Conservation (phyloP, 2,329 filamentous ascomycete genomes). For the Scedosporium apiospermum region DNA sequence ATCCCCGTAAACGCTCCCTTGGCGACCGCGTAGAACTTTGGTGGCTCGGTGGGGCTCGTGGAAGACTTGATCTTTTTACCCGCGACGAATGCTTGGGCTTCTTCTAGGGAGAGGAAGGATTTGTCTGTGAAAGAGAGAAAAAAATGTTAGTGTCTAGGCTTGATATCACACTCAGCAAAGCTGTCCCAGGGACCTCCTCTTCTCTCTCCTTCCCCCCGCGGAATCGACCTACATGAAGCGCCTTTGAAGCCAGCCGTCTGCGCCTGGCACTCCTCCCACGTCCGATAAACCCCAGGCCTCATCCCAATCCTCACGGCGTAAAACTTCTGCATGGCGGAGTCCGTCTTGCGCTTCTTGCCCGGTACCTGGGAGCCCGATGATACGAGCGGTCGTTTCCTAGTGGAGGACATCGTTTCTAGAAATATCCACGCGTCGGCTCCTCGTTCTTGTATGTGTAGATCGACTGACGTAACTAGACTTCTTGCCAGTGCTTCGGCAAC, state of each 20-base stretch:
- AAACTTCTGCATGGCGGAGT: constrained; percentile 40
- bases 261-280: constrained; percentile 50
- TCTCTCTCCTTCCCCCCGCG: background rate
- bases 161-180: background rate
- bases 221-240: constrained; percentile 51
- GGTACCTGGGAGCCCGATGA: background rate
- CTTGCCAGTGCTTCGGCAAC: background rate
- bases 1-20: constrained; percentile 49
- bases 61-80: constrained; percentile 34
- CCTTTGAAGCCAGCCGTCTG: constrained; percentile 53
- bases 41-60: constrained; percentile 28
- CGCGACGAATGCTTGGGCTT: constrained; percentile 70
- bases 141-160: constrained; percentile 9
- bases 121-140: constrained; percentile 48
- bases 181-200: background rate
- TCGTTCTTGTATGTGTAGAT: background rate
- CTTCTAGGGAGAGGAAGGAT: constrained; percentile 61
- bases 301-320: constrained; percentile 53
- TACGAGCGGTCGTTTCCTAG: background rate
- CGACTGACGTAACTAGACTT: background rate
- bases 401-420: background rate
- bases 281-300: constrained; percentile 50
- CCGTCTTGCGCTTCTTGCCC: constrained; percentile 38
- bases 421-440: background rate
- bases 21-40: constrained; percentile 52